Evolutionary conservation across 192 early-diverging fungal genomes (phyloP), one percentile per base, ranked within the genome.

Genomic region (Oehlia diaphana): DNA sequence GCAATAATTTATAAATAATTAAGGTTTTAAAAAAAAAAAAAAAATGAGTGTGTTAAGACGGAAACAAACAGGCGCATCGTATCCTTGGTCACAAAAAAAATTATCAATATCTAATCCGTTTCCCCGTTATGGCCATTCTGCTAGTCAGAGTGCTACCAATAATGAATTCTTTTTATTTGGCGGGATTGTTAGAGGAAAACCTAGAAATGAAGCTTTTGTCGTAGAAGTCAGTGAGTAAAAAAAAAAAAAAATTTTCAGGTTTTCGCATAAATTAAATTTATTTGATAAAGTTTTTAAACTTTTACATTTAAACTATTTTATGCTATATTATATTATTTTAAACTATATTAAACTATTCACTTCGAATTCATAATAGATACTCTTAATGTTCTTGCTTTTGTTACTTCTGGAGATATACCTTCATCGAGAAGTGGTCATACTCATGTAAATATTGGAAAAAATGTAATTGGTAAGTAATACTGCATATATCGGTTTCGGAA

Each of bases 381-480:
- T 2, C 71, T 86, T 19, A 82, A 86, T 53, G 83, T 82, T 66
- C 82, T 81, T 28, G 42, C 75, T 8, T 63, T 87, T 39, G 77
- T 77, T 39, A 72, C 86, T 44, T 76, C 83, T 4, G 88, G 88
- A 4, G 83, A 88, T 69, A 72, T 81, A 7, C 88, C 88, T 9
- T 68, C 71, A 7, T 81, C 81, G 13, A 73, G 82, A 66, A 87
- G 44, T 49, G 78, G 81, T 50, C 82, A 88, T 63, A 80, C 88
- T 2, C 85, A 84, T 39, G 86, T 85, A 13, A 72, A 85, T n/a
- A 80, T 90, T 16, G 83, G 84, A 4, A 81, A 85, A 74, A 81
- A 87, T 78, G 74, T 90, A 21, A 81, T 88, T 66, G 78, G 89
- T 90, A 84, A 80, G 84, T 69, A 37, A 21, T 26, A 19, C 2